A percentile compares a stretch with the other conserved stretches of the same genome.
phyloP scores from a whole-genome alignment of 2,329 filamentous ascomycete species.

The Cercospora berteroae region DNA sequence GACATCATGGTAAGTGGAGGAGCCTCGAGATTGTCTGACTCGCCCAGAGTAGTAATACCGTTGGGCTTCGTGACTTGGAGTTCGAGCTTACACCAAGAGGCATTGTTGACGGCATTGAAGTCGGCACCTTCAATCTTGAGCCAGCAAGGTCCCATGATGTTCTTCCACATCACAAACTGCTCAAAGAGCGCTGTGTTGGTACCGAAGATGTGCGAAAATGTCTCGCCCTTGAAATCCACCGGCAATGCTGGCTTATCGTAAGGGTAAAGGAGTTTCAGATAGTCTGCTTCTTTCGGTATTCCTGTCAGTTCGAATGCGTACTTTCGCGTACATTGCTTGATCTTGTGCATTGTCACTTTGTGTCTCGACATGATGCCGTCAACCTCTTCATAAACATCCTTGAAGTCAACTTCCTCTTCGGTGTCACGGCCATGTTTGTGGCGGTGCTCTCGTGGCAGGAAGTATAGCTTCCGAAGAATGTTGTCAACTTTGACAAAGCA shows the following conservation, averaged over 20 bases:
- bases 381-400: slow-evolving; percentile 86
- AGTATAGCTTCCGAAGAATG: slow-evolving; percentile 86
- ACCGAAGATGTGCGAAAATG: slow-evolving; percentile 91
- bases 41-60: slow-evolving; percentile 68
- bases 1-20: slow-evolving; percentile 97
- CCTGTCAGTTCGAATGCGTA: slow-evolving; percentile 91
- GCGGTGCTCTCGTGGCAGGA: slow-evolving; percentile 73
- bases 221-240: slow-evolving; percentile 72
- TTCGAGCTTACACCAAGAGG: slow-evolving; percentile 96
- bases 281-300: slow-evolving; percentile 84
- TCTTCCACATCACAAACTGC: slow-evolving; percentile 98
- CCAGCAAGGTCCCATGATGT: slow-evolving; percentile 99
- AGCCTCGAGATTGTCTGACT: slow-evolving; percentile 76
- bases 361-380: slow-evolving; percentile 83
- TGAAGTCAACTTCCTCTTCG: slow-evolving; percentile 76
- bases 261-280: slow-evolving; percentile 93
- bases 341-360: slow-evolving; percentile 85
- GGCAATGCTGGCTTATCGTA: slow-evolving; percentile 79
- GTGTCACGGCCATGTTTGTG: slow-evolving; percentile 64
- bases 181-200: slow-evolving; percentile 92
- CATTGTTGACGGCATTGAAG: slow-evolving; percentile 81
- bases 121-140: slow-evolving; percentile 83
- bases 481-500: slow-evolving; percentile 97
- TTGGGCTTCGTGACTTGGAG: slow-evolving; percentile 76
- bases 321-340: slow-evolving; percentile 83